A percentile compares a stretch with the other conserved stretches of the same genome.
Conservation (phyloP, 1,139 yeast species). For the Blastobotrys proliferans region DNA sequence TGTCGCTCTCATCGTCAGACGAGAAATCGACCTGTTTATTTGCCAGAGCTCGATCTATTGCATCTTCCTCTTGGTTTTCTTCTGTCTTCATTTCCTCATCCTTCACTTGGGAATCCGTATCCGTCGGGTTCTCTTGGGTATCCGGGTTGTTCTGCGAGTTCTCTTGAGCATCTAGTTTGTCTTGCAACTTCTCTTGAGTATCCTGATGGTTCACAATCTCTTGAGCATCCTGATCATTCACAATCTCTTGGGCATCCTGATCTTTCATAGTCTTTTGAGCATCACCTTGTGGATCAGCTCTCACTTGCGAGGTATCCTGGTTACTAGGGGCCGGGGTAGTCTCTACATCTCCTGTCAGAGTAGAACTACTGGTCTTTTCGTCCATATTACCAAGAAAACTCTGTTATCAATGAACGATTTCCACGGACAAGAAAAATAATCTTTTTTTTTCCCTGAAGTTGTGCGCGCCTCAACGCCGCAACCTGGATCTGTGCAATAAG, state of each 20-base stretch:
- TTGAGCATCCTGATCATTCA: neutral
- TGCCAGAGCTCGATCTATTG: slow-evolving; percentile 24
- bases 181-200: neutral
- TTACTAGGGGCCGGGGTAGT: no score
- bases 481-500: no score
- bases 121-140: neutral
- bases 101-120: no score
- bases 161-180: neutral
- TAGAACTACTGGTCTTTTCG: no score
- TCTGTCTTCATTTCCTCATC: neutral
- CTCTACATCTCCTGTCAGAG: no score
- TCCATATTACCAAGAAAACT: no score
- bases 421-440: neutral
- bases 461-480: no score
- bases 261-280: neutral
- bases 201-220: neutral
- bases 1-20: slow-evolving; percentile 26
- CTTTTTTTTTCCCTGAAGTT: no score
- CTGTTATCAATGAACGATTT: no score
- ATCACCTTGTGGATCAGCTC: no score
- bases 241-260: neutral
- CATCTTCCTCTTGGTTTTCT: slow-evolving; percentile 11
- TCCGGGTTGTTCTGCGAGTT: neutral
- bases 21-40: slow-evolving; percentile 24
- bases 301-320: no score